Evolutionary conservation across 495 filamentous ascomycete species (phyloP), one percentile per base, ranked within the genome.

Genomic region (Aspergillus hancockii): DNA sequence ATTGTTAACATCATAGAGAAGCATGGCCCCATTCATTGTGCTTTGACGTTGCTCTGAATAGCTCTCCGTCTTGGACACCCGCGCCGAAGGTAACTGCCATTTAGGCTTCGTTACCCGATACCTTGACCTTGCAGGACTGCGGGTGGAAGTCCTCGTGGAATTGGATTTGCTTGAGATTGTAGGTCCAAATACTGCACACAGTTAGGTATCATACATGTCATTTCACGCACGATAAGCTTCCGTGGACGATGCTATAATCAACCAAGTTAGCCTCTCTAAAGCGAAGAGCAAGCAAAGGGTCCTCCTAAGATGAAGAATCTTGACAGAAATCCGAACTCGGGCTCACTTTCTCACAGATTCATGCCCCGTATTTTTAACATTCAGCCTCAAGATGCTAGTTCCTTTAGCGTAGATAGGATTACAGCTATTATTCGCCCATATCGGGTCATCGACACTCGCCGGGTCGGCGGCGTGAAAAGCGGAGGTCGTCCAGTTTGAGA

Each of bases 351-450:
- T 59, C 13, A 47, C 50, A 8, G 49, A 28, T 41, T 75, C 61
- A 62, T 68, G 61, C 8, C 84, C 84, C 0, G 83, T 85, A 62
- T 85, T 85, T 38, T 82, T 84, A 38, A 87, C 72, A 19, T 85
- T 71, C 13, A 87, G 57, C n/a, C 83, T 72, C 14, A 87, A 61
- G 63, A 76, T 30, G 9, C 66, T 62, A 4, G 59, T 63, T 16
- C 59, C 65, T 43, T 59, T 53, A 7, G 71, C 62, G 49, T 71
- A 72, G 25, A 49, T 65, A 40, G 32, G 72, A 54, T 25, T 59
- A 46, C 31, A 62, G 25, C 13, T 65, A 32, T 36, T 68, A 5
- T 32, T 31, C 7, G 54, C 21, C 54, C 54, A 57, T 2, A 9
- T 34, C 7, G 43, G 43, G 23, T 18, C 23, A n/a, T 32, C 40